Evolutionary conservation across 768 basidiomycete species (phyloP).

Genomic region (Boletellus ananas): DNA sequence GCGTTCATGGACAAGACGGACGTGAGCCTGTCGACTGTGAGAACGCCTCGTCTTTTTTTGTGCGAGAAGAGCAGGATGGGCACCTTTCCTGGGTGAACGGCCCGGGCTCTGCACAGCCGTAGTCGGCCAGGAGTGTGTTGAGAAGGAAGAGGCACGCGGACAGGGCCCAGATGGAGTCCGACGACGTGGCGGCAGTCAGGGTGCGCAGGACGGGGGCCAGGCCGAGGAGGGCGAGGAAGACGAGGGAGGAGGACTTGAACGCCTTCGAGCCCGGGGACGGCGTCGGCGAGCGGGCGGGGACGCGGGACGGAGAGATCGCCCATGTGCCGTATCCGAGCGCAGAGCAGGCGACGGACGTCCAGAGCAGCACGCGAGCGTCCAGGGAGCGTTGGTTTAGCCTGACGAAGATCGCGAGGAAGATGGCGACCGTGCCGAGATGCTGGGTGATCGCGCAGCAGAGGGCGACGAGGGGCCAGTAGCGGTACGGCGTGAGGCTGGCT

Average conservation of each 20-base stretch:
- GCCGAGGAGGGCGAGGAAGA: constrained; percentile 85
- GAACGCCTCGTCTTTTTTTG: constrained; percentile 7
- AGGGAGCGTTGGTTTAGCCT: constrained; percentile 59
- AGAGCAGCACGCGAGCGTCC: constrained; percentile 68
- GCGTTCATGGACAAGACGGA: constrained; percentile 89
- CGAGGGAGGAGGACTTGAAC: constrained; percentile 77
- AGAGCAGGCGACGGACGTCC: constrained; percentile 58
- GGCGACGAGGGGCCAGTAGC: constrained; percentile 68
- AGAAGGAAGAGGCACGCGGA: constrained; percentile 81
- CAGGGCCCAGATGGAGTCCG: constrained; percentile 95
- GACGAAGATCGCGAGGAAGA: constrained; percentile 80
- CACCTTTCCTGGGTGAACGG: constrained; percentile 59
- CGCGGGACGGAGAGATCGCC: constrained; percentile 39
- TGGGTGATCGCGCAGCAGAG: constrained; percentile 77
- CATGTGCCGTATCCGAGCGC: constrained; percentile 58
- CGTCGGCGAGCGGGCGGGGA: constrained; percentile 9
- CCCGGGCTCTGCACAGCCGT: constrained; percentile 47
- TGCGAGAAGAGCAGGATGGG: constrained; percentile 20
- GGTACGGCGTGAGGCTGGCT: constrained; percentile 78
- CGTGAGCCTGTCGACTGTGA: constrained; percentile 53
- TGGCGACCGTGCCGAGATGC: constrained; percentile 74
- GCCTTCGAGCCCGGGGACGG: constrained; percentile 56
- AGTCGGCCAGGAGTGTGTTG: constrained; percentile 82
- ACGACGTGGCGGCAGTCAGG: constrained; percentile 90
- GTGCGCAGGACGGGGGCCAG: constrained; percentile 90